phyloP scores from a whole-genome alignment of 805 yeast species.

The Myxozyma geophila region DNA sequence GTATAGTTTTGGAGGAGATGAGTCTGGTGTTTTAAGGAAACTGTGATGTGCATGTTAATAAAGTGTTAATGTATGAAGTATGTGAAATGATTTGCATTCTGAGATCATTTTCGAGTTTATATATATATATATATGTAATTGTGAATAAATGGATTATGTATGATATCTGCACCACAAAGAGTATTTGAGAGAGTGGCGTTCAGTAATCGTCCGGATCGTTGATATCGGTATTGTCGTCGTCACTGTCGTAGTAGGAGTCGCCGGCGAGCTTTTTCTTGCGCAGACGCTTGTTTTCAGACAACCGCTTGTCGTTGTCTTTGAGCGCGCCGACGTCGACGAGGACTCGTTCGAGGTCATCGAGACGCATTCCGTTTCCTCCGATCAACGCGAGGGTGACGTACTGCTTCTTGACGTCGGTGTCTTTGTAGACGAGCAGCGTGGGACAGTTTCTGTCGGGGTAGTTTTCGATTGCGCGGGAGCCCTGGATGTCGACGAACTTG shows the following conservation, averaged over 20 bases:
- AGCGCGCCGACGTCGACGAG: slow-evolving; percentile 72
- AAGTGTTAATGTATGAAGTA: background rate
- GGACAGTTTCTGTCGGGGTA: slow-evolving; percentile 93
- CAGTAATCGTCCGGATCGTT: slow-evolving; percentile 13
- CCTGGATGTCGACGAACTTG: slow-evolving; percentile 92
- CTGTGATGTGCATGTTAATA: background rate
- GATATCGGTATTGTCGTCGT: slow-evolving; percentile 8
- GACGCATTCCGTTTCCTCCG: slow-evolving; percentile 79
- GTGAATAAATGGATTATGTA: background rate
- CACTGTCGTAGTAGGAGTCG: slow-evolving; percentile 25
- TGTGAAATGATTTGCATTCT: background rate
- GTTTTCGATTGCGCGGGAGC: slow-evolving; percentile 84
- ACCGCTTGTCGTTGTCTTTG: slow-evolving; percentile 66
- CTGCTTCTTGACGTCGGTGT: slow-evolving; percentile 79
- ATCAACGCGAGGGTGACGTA: slow-evolving; percentile 75
- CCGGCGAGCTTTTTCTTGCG: slow-evolving; percentile 3
- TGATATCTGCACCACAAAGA: background rate
- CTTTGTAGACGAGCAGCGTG: slow-evolving; percentile 78
- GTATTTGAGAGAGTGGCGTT: background rate
- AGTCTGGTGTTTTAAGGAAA: background rate
- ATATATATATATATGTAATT: background rate
- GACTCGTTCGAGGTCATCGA: slow-evolving; percentile 72
- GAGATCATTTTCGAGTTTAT: background rate
- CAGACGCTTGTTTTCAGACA: slow-evolving; percentile 41
- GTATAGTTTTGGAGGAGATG: no score